A percentile compares a stretch with the other conserved stretches of the same genome.
Conservation (phyloP, 805 yeast species). For the Starmerella vaccinii region DNA sequence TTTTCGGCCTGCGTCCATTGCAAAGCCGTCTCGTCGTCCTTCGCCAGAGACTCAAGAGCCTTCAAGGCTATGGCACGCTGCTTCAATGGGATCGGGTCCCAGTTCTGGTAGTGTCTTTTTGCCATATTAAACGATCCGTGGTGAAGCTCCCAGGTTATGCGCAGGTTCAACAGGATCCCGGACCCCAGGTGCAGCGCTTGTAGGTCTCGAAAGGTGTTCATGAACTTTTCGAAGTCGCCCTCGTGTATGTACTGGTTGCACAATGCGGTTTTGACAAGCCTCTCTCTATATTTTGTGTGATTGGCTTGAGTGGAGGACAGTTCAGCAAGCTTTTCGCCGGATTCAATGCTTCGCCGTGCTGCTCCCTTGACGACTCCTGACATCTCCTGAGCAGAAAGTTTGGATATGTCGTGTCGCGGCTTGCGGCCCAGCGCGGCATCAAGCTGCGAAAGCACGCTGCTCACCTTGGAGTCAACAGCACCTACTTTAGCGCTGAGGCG, state of each 20-base stretch:
- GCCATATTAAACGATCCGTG: conserved; percentile 21
- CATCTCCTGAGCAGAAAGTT: conserved; percentile 31
- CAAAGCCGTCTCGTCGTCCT: neutral
- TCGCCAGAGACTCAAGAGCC: conserved; percentile 11
- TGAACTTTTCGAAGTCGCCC: conserved; percentile 3
- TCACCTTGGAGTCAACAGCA: neutral
- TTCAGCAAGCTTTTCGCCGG: conserved; percentile 7
- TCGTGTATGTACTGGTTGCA: conserved; percentile 17
- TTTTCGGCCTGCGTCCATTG: conserved; percentile 19
- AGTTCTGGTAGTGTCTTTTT: conserved; percentile 19
- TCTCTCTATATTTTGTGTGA: neutral
- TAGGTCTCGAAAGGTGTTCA: neutral
- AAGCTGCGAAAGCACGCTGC: conserved; percentile 6
- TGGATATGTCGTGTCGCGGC: neutral
- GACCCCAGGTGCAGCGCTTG: neutral
- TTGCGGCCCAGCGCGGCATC: neutral
- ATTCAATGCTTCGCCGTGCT: neutral
- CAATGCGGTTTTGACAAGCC: conserved; percentile 11
- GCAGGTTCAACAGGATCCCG: conserved; percentile 19
- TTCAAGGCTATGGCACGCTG: conserved; percentile 21
- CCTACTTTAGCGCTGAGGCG: neutral
- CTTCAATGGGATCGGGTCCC: conserved; percentile 1
- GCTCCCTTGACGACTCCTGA: conserved; percentile 14
- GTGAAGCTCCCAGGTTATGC: conserved; percentile 22
- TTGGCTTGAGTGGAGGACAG: neutral